phyloP scores from a whole-genome alignment of 2,329 filamentous ascomycete species.

The Ascochyta lentis region DNA sequence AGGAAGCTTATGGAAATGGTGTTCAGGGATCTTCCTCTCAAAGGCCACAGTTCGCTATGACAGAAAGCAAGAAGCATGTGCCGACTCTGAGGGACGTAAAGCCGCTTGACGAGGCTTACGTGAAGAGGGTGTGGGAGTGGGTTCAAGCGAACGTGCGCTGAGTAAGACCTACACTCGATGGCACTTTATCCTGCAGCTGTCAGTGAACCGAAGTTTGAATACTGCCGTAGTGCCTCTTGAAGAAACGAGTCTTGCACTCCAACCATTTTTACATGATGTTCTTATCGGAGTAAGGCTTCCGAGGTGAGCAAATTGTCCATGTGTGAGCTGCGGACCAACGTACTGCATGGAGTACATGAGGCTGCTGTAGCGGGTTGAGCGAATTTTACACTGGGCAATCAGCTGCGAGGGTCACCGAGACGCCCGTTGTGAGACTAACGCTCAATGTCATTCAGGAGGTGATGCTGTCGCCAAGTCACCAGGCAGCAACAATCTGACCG shows the following conservation, averaged over 20 bases:
- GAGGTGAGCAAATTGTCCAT: background rate
- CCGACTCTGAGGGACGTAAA: constrained; percentile 45
- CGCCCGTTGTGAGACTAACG: background rate
- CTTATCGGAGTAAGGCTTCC: background rate
- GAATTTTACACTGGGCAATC: background rate
- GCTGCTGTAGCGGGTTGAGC: background rate
- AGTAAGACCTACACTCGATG: constrained; percentile 2
- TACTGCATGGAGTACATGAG: constrained; percentile 4
- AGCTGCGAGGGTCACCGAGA: background rate
- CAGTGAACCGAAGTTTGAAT: background rate
- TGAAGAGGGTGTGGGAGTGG: constrained; percentile 55
- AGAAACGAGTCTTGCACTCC: background rate
- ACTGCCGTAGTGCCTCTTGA: background rate
- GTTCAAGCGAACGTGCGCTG: constrained; percentile 28
- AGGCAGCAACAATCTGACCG: constrained; percentile 6
- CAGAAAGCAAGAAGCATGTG: constrained; percentile 42
- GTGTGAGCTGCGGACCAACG: background rate
- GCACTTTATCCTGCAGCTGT: background rate
- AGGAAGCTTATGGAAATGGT: constrained; percentile 47
- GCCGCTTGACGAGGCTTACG: constrained; percentile 54
- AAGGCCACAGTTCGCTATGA: constrained; percentile 44
- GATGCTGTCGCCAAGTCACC: background rate
- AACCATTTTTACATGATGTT: background rate
- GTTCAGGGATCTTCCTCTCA: constrained; percentile 1
- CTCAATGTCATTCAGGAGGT: background rate